Evolutionary conservation across 176 grass and related monocot genomes (phyloP).

Genomic region (Secale cereale): DNA sequence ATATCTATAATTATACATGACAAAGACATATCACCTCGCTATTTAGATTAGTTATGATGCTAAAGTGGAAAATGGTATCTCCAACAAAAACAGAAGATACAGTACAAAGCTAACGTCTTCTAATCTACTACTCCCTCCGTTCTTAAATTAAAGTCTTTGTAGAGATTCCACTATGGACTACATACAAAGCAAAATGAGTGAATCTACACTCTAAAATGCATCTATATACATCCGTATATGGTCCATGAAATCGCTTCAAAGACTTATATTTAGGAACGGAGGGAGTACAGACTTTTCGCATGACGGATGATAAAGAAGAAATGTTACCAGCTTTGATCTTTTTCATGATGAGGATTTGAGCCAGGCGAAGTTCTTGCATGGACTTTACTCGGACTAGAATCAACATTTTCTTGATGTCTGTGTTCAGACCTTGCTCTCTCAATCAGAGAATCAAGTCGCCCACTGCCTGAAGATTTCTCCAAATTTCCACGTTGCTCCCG

Average conservation of each 20-base stretch:
- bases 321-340: conserved; percentile 81
- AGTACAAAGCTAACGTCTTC: neutral
- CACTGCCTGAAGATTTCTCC: conserved; percentile 59
- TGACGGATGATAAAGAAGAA: conserved; percentile 19
- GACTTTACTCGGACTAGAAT: conserved; percentile 73
- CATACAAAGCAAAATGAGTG: too few relatives aligned
- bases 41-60: conserved; percentile 16
- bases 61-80: conserved; percentile 1
- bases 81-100: conserved; percentile 1
- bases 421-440: conserved; percentile 66
- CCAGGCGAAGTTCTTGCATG: conserved; percentile 59
- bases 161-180: too few relatives aligned
- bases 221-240: too few relatives aligned
- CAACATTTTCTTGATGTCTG: conserved; percentile 50
- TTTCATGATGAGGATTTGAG: conserved; percentile 60
- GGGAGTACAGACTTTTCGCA: conserved; percentile 10
- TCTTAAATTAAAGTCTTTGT: too few relatives aligned
- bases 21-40: conserved; percentile 1
- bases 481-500: conserved; percentile 53
- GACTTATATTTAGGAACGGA: too few relatives aligned
- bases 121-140: too few relatives aligned
- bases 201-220: too few relatives aligned
- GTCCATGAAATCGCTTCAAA: too few relatives aligned
- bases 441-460: conserved; percentile 48
- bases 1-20: neutral